A percentile compares a stretch with the other conserved stretches of the same genome.
Conservation (phyloP, 1,284 basidiomycete genomes). For the Leccinum ponderosum region DNA sequence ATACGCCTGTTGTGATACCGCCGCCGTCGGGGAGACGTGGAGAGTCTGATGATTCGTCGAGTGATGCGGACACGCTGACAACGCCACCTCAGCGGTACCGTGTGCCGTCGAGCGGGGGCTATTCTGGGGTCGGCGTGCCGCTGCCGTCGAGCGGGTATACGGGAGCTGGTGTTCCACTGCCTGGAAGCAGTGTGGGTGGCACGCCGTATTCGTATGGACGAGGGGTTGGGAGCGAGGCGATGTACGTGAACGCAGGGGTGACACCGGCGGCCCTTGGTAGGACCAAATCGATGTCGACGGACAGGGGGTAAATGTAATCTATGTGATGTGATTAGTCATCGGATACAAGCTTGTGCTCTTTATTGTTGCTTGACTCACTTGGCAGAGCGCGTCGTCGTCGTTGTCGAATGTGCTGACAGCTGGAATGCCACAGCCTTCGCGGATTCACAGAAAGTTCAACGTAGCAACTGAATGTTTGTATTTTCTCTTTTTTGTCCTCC, state of each 20-base stretch:
- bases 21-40: slow-evolving; percentile 23
- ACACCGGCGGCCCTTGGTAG: slow-evolving; percentile 20
- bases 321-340: slow-evolving; percentile 3
- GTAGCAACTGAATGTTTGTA: slow-evolving; percentile 75
- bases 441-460: slow-evolving; percentile 71
- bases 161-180: slow-evolving; percentile 11
- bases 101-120: slow-evolving; percentile 15
- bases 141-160: background rate
- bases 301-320: slow-evolving; percentile 6
- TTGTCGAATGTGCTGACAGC: slow-evolving; percentile 4
- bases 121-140: slow-evolving; percentile 4
- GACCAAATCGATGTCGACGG: slow-evolving; percentile 15
- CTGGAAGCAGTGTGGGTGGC: slow-evolving; percentile 3
- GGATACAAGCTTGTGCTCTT: background rate
- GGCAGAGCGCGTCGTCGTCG: background rate
- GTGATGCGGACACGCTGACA: slow-evolving; percentile 30
- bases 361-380: background rate
- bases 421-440: slow-evolving; percentile 23
- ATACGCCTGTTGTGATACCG: slow-evolving; percentile 28
- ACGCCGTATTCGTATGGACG: slow-evolving; percentile 23
- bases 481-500: background rate
- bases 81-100: slow-evolving; percentile 28
- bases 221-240: slow-evolving; percentile 5
- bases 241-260: slow-evolving; percentile 15
- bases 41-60: slow-evolving; percentile 28